These are phyloP conservation scores for Barnettozyma sp. DNA, from an alignment of 805 yeast species.

Conservation along the genomic window DNA sequence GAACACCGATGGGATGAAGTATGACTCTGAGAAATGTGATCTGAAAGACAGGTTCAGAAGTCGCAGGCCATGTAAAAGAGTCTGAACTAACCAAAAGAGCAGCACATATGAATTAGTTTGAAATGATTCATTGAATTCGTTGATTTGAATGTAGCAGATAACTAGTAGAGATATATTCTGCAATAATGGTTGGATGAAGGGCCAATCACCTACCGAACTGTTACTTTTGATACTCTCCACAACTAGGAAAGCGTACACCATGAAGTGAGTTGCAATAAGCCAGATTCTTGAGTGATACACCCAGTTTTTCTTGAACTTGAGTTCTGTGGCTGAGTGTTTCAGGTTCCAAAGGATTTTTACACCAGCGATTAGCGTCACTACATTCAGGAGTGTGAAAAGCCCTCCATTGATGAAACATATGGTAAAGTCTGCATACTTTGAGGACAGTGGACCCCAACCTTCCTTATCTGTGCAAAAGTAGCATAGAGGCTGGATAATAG, in stretches of 20 bases:
- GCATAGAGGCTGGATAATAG: not conserved
- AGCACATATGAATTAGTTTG: conserved; percentile 65
- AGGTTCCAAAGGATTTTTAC: conserved; percentile 28
- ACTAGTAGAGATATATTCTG: conserved; percentile 37
- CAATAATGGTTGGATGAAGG: conserved; percentile 32
- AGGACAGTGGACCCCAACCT: conserved; percentile 39
- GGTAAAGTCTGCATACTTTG: conserved; percentile 45
- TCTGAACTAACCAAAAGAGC: conserved; percentile 64
- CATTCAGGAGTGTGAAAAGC: conserved; percentile 35
- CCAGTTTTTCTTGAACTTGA: conserved; percentile 35
- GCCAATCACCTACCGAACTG: conserved; percentile 20
- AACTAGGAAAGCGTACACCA: conserved; percentile 22
- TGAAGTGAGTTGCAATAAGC: conserved; percentile 26
- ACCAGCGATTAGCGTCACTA: conserved; percentile 40
- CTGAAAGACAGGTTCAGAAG: conserved; percentile 34
- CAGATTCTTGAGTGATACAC: conserved; percentile 28
- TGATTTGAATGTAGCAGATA: conserved; percentile 52
- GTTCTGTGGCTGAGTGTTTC: conserved; percentile 17
- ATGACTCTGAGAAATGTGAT: conserved; percentile 19
- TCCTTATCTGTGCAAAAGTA: conserved; percentile 26
- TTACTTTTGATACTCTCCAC: conserved; percentile 19
- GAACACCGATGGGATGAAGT: conserved; percentile 29
- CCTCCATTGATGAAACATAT: conserved; percentile 54
- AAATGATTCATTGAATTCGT: conserved; percentile 61
- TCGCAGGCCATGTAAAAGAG: conserved; percentile 41